Conservation (phyloP, 106 monocot genomes). For the Phalaenopsis equestris region DNA sequence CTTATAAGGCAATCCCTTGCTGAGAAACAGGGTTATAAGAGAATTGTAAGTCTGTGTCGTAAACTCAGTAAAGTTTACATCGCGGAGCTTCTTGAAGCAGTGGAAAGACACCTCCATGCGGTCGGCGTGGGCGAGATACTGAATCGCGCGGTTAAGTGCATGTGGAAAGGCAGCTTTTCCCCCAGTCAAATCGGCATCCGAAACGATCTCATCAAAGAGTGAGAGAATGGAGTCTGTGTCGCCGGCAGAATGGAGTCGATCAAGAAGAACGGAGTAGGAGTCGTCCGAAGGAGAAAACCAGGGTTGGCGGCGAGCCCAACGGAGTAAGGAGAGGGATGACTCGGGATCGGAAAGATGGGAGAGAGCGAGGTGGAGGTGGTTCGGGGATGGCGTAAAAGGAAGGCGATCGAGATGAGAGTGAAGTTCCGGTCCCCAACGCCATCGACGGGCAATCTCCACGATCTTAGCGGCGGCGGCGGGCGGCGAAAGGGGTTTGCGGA, state of each 20-base stretch:
- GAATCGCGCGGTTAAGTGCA: conserved; percentile 35
- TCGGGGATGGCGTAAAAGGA: conserved; percentile 17
- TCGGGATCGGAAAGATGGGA: conserved; percentile 33
- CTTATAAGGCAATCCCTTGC: conserved; percentile 69
- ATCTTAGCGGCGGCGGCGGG: conserved; percentile 26
- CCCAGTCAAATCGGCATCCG: neutral
- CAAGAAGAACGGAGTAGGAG: conserved; percentile 38
- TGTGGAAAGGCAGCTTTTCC: neutral
- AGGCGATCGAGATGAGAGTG: conserved; percentile 19
- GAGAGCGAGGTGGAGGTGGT: conserved; percentile 22
- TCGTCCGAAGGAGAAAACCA: conserved; percentile 46
- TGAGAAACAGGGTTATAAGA: conserved; percentile 67
- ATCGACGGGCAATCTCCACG: conserved; percentile 24
- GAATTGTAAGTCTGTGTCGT: conserved; percentile 51
- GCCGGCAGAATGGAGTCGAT: conserved; percentile 24
- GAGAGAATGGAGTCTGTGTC: conserved; percentile 40
- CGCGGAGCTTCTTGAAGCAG: conserved; percentile 68
- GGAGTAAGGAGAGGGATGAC: conserved; percentile 55
- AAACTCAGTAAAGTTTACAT: conserved; percentile 19
- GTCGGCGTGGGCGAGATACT: conserved; percentile 24
- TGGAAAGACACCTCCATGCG: conserved; percentile 54
- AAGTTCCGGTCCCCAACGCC: conserved; percentile 27
- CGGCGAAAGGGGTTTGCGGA: conserved; percentile 18
- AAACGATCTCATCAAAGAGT: conserved; percentile 52
- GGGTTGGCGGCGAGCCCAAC: conserved; percentile 73